Conservation (phyloP, 176 grass and related monocot species). For the Triticum urartu region DNA sequence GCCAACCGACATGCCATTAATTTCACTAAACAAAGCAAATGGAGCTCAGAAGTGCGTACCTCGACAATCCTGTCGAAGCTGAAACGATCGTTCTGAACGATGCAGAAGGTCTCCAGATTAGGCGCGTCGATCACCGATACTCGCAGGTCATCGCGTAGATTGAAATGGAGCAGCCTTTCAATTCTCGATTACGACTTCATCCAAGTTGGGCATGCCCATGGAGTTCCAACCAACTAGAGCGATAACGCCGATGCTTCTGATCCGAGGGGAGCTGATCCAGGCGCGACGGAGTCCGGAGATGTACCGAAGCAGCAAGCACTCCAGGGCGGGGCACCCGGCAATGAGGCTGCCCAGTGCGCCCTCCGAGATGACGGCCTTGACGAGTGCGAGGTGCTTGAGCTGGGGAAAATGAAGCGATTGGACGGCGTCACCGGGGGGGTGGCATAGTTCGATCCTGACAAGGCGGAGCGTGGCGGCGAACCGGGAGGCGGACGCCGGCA, state of each 20-base stretch:
- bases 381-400: neutral
- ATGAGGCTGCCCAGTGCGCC: neutral
- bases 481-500: conserved; percentile 23
- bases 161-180: neutral
- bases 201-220: neutral
- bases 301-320: neutral
- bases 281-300: neutral
- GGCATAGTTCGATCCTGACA: neutral
- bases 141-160: neutral
- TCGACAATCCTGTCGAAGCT: too few species aligned
- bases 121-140: too few species aligned
- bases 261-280: neutral
- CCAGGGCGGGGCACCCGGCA: neutral
- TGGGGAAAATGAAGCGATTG: neutral
- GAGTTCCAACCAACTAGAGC: too few species aligned
- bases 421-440: neutral
- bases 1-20: too few species aligned
- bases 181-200: neutral
- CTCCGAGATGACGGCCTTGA: neutral
- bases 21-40: too few species aligned
- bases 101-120: too few species aligned
- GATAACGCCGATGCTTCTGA: neutral
- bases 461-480: neutral
- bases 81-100: too few species aligned
- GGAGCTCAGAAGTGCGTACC: too few species aligned